Conservation (phyloP, 1,284 basidiomycete genomes). For the Hypsizygus ulmarius region DNA sequence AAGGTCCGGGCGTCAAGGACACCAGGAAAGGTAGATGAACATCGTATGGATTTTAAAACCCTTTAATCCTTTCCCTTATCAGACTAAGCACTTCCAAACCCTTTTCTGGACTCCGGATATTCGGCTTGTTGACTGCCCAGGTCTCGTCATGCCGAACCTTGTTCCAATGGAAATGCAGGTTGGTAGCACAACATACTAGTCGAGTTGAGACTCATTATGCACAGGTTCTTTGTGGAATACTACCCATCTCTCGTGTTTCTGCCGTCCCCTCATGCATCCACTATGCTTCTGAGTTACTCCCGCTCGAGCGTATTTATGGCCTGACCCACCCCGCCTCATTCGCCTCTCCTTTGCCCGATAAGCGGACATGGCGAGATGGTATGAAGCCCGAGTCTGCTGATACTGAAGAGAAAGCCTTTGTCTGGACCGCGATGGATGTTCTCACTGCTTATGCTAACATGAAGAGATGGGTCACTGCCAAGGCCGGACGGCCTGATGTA, state of each 20-base stretch:
- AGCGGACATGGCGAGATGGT: constrained; percentile 68
- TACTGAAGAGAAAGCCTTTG: constrained; percentile 23
- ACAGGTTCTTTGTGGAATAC: constrained; percentile 72
- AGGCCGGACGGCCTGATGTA: constrained; percentile 83
- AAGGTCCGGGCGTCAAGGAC: constrained; percentile 86
- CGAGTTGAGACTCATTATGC: not conserved
- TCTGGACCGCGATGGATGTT: constrained; percentile 82
- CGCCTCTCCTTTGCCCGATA: constrained; percentile 47
- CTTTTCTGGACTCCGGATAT: constrained; percentile 83
- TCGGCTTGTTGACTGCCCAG: constrained; percentile 83
- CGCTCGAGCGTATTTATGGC: constrained; percentile 71
- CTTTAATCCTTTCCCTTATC: constrained; percentile 5
- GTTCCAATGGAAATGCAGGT: constrained; percentile 82
- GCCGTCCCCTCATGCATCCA: constrained; percentile 76
- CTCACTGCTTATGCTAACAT: constrained; percentile 73
- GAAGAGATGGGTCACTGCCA: constrained; percentile 86
- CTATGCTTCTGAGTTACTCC: constrained; percentile 67
- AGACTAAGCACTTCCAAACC: constrained; percentile 95
- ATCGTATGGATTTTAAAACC: not conserved
- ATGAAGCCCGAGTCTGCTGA: constrained; percentile 33
- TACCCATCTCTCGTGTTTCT: constrained; percentile 88
- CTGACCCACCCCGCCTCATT: constrained; percentile 51
- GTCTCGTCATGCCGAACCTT: constrained; percentile 79
- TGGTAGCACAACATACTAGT: constrained; percentile 23
- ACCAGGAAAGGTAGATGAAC: constrained; percentile 73